These are phyloP conservation scores for Dendrobium huoshanense DNA, from an alignment of 106 monocot species.

Conservation along the genomic window DNA sequence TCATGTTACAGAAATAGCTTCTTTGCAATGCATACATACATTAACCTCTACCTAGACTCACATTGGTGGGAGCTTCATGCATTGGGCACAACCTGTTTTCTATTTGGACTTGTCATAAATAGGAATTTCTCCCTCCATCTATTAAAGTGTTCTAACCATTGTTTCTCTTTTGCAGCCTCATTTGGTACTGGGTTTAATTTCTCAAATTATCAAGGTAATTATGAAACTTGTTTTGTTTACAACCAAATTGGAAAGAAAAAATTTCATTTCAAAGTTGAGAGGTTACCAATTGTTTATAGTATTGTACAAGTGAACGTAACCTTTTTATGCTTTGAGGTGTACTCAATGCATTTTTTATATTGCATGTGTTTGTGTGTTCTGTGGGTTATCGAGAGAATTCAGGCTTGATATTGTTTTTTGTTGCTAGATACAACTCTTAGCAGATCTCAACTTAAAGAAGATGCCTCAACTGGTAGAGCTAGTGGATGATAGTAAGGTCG, in stretches of 20 bases:
- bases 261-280: constrained; percentile 4
- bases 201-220: constrained; percentile 93
- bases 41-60: not conserved
- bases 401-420: constrained; percentile 6
- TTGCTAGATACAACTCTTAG: constrained; percentile 68
- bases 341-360: not conserved
- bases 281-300: not conserved
- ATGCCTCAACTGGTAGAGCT: constrained; percentile 66
- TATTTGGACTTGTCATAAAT: not conserved
- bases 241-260: constrained; percentile 1
- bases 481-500: constrained; percentile 59
- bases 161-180: constrained; percentile 64
- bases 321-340: not conserved
- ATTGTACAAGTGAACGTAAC: not conserved
- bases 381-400: not conserved
- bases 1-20: not conserved
- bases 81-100: not conserved
- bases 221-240: not conserved
- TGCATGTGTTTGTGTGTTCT: not conserved
- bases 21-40: not conserved
- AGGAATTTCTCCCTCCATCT: not conserved
- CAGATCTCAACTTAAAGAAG: constrained; percentile 74
- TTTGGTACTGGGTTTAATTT: constrained; percentile 90
- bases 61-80: not conserved
- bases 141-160: not conserved